Base-by-base conservation (phyloP, 805 yeast genomes). In the Metschnikowia noctiluminum region DNA sequence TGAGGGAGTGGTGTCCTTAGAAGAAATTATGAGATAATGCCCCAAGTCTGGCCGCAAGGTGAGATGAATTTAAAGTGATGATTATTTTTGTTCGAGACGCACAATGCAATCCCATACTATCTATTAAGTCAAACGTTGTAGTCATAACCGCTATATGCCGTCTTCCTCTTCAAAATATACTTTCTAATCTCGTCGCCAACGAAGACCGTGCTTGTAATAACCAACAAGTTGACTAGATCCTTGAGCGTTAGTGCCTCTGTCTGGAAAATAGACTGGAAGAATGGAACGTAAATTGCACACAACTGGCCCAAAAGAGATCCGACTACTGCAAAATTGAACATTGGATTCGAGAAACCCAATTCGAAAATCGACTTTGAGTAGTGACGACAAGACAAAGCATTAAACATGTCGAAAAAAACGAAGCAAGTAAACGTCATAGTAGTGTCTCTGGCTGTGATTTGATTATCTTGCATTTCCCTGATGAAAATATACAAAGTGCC, bases 341-440 rank as follows among this genome's bases (percentile, higher is more conserved):
- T 92, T 51, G 77, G 79, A 70, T 94, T 94, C 7, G 78, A 76
- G 54, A 89, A 57, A 0, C 99, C 99, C 41, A 92, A 60, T 62
- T 87, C 86, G 60, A 90, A 87, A 14, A 87, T 80, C 2, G 96
- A 87, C 63, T 89, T 91, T 40, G 89, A 77, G 50, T 85, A 78
- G 54, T 95, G 96, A 61, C 98, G 88, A 68, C 97, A 92, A 13
- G 96, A 76, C 56, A 94, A 74, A 0, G 99, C 99, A 68, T 91
- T 94, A 73, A 94, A 94, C 95, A 94, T 87, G 68, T 94, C 99
- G 62, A 84, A 94, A 48, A 92, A 74, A 10, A 94, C 99, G 70
- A 94, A 94, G 64, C 98, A 89, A 0, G 98, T 94, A 63, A 94
- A 94, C 0, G 99, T 92, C 99, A 94, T 94, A 1, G 99, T 94